phyloP scores from a whole-genome alignment of 495 filamentous ascomycete genomes.

The Penicillium longicatenatum region DNA sequence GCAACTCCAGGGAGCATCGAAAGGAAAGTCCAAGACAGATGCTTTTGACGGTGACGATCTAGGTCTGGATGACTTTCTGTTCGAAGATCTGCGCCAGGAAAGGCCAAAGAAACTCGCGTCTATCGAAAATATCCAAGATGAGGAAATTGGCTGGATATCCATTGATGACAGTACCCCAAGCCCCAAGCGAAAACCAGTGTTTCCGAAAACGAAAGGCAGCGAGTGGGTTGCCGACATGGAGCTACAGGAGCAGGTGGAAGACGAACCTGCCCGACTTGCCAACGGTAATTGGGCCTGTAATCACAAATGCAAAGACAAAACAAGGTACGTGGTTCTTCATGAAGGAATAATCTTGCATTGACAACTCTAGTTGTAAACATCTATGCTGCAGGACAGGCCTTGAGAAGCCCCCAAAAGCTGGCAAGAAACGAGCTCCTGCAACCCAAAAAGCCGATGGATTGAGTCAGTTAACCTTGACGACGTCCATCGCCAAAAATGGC shows the following conservation, averaged over 20 bases:
- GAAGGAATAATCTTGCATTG: not conserved
- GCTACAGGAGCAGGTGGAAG: conserved; percentile 24
- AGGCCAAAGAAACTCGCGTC: conserved; percentile 4
- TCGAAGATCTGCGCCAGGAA: conserved; percentile 28
- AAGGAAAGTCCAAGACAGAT: conserved; percentile 25
- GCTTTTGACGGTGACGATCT: conserved; percentile 60
- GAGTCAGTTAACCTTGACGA: conserved; percentile 33
- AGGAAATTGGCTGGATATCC: conserved; percentile 24
- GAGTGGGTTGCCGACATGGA: conserved; percentile 14
- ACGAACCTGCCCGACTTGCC: conserved; percentile 57
- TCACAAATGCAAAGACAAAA: conserved; percentile 77
- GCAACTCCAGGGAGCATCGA: not conserved
- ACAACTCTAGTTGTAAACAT: conserved; percentile 68
- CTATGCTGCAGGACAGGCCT: conserved; percentile 87
- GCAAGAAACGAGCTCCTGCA: conserved; percentile 32
- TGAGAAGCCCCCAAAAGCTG: conserved; percentile 69
- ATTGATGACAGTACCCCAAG: conserved; percentile 21
- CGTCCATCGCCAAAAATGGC: conserved; percentile 32
- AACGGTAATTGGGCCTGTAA: conserved; percentile 92
- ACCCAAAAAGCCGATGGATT: conserved; percentile 23
- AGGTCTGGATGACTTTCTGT: conserved; percentile 56
- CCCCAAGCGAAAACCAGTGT: not conserved
- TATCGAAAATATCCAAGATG: not conserved
- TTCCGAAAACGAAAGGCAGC: conserved; percentile 5
- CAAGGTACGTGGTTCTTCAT: conserved; percentile 40